Base-by-base conservation (phyloP, 352 stramenopile genomes). In the Pythium brachiatum region DNA sequence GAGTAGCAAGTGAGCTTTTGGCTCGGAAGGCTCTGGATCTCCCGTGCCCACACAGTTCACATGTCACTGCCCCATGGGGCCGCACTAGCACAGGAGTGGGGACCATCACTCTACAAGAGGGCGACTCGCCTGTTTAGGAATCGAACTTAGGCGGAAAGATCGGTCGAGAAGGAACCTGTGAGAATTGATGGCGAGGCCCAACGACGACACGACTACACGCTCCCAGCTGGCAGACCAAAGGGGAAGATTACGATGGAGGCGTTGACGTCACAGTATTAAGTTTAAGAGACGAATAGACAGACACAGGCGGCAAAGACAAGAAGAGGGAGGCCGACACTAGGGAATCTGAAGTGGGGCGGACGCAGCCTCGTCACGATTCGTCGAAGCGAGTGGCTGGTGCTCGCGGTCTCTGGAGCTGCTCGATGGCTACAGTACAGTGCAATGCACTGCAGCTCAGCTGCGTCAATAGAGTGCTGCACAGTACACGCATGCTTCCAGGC, bases 121-220 rank as follows among this genome's bases (percentile, higher is more conserved):
- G 36, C 53, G 26, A 12, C 38, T 31, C 25, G 11, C 18, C 47
- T 16, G 41, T 48, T 48, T 48, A 48, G 41, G 41, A 60, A 63
- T 69, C 62, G 62, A 27, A 69, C 62, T 69, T 69, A 64, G 56
- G n/a, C 36, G 62, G 39, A 21, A 68, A 68, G 62, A 63, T 68
- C 46, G 9, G 20, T 5, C 15, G 47, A 38, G 51, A 46, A 57
- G 57, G 43, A 47, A 47, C 62, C 62, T 63, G 36, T 46, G 12
- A 41, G 63, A 68, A n/a, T 54, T 18, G 54, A 68, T 68, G 11
- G 13, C 32, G 27, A 32, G 34, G 50, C 9, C 23, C 38, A 4
- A 41, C 39, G n/a, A 67, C 60, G 55, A 57, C 32, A 32, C 29
- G 20, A 52, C 44, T 12, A 52, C 44, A 34, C 4, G 11, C 7